These are phyloP conservation scores for Tuber calosporum DNA, from an alignment of 495 filamentous ascomycete species.

Conservation along the genomic window DNA sequence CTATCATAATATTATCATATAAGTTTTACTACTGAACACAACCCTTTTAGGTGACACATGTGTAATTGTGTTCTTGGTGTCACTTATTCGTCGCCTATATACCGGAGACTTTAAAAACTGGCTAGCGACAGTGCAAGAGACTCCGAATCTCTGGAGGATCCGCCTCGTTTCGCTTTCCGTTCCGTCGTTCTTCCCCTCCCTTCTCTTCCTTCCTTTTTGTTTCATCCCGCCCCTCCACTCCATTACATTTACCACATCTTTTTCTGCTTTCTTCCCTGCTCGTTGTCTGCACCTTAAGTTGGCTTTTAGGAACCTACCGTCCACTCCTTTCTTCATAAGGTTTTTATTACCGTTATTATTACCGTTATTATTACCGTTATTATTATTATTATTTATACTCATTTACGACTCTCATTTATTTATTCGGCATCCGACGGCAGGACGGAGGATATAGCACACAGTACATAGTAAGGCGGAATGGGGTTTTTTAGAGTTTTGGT, in stretches of 20 bases:
- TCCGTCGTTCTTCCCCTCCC: too few species aligned
- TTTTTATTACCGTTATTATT: neutral
- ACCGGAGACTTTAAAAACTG: too few species aligned
- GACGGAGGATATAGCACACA: neutral
- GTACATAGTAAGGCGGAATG: constrained; percentile 12
- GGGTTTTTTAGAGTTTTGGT: constrained; percentile 24
- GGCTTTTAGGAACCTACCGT: neutral
- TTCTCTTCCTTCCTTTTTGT: neutral
- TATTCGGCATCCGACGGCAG: neutral
- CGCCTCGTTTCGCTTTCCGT: neutral
- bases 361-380: neutral
- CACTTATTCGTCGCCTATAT: too few species aligned
- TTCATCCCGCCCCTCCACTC: neutral
- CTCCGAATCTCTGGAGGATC: neutral
- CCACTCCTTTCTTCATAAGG: neutral
- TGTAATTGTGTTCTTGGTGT: too few species aligned
- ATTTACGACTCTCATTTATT: neutral
- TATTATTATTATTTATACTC: neutral
- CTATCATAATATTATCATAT: too few species aligned
- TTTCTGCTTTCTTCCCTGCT: neutral
- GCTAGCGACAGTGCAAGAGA: too few species aligned
- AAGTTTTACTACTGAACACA: too few species aligned
- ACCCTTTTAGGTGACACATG: too few species aligned
- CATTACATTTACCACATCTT: neutral
- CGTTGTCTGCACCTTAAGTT: neutral